These are phyloP conservation scores for Senna siamea DNA, from an alignment of 306 rosid species.

Conservation along the genomic window DNA sequence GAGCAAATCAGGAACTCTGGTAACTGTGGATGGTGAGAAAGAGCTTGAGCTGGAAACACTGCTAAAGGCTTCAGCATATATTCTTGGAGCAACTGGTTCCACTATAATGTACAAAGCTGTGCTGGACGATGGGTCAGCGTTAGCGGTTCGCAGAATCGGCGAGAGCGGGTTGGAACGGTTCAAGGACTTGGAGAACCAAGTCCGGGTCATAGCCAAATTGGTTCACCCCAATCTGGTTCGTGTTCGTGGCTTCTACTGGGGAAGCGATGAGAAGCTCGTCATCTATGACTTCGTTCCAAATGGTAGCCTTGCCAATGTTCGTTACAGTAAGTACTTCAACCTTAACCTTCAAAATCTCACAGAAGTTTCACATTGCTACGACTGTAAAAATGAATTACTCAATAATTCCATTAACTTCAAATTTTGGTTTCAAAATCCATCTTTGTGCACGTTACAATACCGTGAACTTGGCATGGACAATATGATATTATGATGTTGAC, in stretches of 20 bases:
- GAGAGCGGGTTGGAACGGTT: conserved; percentile 78
- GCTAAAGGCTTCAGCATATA: conserved; percentile 84
- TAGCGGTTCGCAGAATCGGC: conserved; percentile 91
- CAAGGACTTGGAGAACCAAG: conserved; percentile 87
- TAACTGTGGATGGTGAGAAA: conserved; percentile 82
- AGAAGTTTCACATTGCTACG: too few species aligned
- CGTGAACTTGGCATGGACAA: neutral
- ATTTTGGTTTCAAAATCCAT: too few species aligned
- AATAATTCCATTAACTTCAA: too few species aligned
- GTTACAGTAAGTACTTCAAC: conserved; percentile 71
- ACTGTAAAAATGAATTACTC: too few species aligned
- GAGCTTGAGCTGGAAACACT: conserved; percentile 85
- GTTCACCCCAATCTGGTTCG: conserved; percentile 88
- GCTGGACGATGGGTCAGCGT: conserved; percentile 74
- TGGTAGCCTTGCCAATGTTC: conserved; percentile 93
- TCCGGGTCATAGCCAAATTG: conserved; percentile 72
- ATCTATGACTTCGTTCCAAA: conserved; percentile 94
- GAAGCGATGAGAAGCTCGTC: conserved; percentile 80
- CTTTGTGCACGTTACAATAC: too few species aligned
- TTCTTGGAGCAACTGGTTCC: conserved; percentile 94
- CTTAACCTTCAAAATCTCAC: too few species aligned
- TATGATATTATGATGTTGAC: conserved; percentile 37
- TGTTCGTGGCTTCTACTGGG: conserved; percentile 94
- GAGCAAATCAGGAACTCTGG: conserved; percentile 67
- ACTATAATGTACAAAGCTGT: conserved; percentile 97